Conservation (phyloP, 2,329 filamentous ascomycete species). For the Paraconiothyrium brasiliense region DNA sequence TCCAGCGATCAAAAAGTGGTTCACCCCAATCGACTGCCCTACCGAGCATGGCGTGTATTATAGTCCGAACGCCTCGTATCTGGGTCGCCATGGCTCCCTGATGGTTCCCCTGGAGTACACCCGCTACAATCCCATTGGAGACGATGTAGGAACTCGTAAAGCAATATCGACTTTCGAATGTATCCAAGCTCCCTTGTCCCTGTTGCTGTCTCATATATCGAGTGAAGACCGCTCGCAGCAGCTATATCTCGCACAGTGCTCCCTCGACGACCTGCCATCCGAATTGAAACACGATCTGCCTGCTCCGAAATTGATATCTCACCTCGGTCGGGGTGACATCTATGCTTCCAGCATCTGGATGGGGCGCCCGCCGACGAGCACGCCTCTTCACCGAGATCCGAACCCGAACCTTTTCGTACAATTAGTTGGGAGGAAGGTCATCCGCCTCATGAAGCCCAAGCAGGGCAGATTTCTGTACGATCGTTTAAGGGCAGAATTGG, state of each 20-base stretch:
- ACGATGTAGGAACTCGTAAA: background rate
- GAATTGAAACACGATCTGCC: conserved; percentile 72
- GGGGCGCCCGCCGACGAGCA: conserved; percentile 85
- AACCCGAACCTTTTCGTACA: conserved; percentile 95
- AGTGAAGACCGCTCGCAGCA: conserved; percentile 43
- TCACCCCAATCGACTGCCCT: conserved; percentile 21
- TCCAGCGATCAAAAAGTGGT: conserved; percentile 47
- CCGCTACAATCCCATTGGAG: conserved; percentile 23
- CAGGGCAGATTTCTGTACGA: conserved; percentile 72
- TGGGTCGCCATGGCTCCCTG: conserved; percentile 55
- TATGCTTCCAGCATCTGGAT: conserved; percentile 91
- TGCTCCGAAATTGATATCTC: conserved; percentile 69
- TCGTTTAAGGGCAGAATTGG: conserved; percentile 45
- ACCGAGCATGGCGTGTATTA: conserved; percentile 4
- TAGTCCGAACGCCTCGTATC: conserved; percentile 35
- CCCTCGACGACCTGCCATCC: conserved; percentile 73
- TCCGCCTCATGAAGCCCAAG: conserved; percentile 75
- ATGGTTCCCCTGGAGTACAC: conserved; percentile 70
- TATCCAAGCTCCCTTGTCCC: conserved; percentile 68
- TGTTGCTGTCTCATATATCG: conserved; percentile 68
- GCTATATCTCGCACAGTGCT: conserved; percentile 89
- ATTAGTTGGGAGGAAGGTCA: conserved; percentile 74
- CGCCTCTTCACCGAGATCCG: conserved; percentile 89
- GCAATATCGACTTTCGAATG: conserved; percentile 60
- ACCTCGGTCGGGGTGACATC: conserved; percentile 79